Conservation (phyloP, 192 early-diverging fungal genomes). For the Coemansia brasiliensis region DNA sequence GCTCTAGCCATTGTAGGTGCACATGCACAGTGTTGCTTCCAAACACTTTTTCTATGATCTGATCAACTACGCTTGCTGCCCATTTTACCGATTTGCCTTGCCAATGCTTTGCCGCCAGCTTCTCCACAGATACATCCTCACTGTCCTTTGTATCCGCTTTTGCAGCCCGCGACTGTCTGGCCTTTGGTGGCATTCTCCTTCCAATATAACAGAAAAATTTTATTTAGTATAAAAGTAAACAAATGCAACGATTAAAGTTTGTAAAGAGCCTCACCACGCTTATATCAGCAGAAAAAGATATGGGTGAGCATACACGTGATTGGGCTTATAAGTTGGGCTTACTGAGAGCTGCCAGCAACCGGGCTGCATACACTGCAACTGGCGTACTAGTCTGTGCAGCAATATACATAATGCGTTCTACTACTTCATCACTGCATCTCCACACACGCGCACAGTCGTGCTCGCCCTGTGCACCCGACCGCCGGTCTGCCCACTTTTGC, state of each 20-base stretch:
- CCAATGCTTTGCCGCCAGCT: conserved; percentile 7
- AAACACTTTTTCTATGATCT: conserved; percentile 11
- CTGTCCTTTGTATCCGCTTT: not conserved
- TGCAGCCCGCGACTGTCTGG: not conserved
- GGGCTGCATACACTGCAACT: conserved; percentile 22
- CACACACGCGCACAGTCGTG: conserved; percentile 30
- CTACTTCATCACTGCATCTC: conserved; percentile 35
- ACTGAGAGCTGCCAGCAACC: conserved; percentile 33
- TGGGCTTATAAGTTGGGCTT: not conserved
- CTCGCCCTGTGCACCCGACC: conserved; percentile 25
- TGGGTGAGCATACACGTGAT: not conserved
- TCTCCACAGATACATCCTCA: not conserved
- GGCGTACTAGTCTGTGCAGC: conserved; percentile 15
- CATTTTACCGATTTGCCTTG: conserved; percentile 6
- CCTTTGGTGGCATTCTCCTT: not conserved
- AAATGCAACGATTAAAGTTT: too few relatives aligned
- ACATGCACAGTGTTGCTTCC: conserved; percentile 1
- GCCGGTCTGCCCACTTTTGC: conserved; percentile 44
- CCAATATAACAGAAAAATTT: not conserved
- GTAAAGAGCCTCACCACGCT: too few relatives aligned
- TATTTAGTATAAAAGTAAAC: not conserved
- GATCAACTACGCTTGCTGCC: conserved; percentile 6
- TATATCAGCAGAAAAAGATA: too few relatives aligned
- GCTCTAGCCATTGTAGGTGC: conserved; percentile 23
- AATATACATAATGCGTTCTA: conserved; percentile 43